A percentile compares a stretch with the other conserved stretches of the same genome.
These are phyloP conservation scores for Tylopilus sp. DNA, from an alignment of 768 basidiomycete species.

Conservation along the genomic window DNA sequence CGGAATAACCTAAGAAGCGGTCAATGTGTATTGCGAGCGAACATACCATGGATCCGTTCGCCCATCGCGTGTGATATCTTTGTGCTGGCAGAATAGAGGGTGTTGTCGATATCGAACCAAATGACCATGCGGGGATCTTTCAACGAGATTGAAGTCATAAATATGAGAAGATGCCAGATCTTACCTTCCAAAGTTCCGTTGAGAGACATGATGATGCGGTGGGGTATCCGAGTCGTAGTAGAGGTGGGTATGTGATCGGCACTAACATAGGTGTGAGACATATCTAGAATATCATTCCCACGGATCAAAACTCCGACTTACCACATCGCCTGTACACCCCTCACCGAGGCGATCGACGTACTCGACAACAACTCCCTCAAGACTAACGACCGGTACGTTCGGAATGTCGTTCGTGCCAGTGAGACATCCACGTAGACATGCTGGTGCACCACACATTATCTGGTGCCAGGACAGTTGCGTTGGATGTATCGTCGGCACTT, in stretches of 20 bases:
- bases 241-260: constrained; percentile 5
- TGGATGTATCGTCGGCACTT: constrained; percentile 32
- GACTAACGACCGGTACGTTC: constrained; percentile 41
- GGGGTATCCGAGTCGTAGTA: constrained; percentile 21
- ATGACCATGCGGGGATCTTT: constrained; percentile 59
- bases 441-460: neutral
- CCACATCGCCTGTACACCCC: constrained; percentile 11
- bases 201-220: constrained; percentile 19
- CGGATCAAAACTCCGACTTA: constrained; percentile 23
- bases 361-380: constrained; percentile 40
- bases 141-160: neutral
- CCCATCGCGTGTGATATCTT: constrained; percentile 80
- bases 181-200: constrained; percentile 26
- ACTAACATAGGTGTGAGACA: neutral
- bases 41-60: constrained; percentile 67
- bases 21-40: neutral
- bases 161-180: neutral
- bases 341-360: constrained; percentile 24
- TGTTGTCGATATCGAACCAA: constrained; percentile 89
- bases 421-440: neutral
- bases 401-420: constrained; percentile 19
- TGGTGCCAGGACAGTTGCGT: constrained; percentile 15
- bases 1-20: neutral
- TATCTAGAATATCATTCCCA: constrained; percentile 25
- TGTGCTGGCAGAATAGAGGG: constrained; percentile 74